A percentile compares a stretch with the other conserved stretches of the same genome.
Evolutionary conservation across 2,329 filamentous ascomycete genomes (phyloP).

Genomic region (Colletotrichum tropicicola): DNA sequence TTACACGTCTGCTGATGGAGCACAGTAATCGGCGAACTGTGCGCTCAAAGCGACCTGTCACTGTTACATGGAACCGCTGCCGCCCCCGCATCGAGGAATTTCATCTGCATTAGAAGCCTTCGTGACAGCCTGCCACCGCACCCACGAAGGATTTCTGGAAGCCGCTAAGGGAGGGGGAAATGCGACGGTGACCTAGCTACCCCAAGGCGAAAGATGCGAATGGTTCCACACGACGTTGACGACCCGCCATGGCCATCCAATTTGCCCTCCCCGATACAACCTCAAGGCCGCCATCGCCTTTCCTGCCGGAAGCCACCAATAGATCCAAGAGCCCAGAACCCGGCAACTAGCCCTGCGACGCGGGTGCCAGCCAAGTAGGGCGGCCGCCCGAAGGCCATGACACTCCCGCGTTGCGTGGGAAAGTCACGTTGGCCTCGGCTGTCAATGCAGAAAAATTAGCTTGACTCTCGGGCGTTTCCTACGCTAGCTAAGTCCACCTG

Average conservation of each 20-base stretch:
- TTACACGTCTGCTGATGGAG: background rate
- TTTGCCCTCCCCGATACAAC: background rate
- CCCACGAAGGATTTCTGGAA: background rate
- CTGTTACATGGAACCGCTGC: background rate
- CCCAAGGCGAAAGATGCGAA: background rate
- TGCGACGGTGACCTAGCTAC: background rate
- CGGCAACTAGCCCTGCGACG: too few species aligned
- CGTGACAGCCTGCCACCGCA: background rate
- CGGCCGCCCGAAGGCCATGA: too few species aligned
- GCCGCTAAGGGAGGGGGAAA: background rate
- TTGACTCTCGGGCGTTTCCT: too few species aligned
- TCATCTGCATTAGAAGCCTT: background rate
- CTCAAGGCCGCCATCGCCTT: background rate
- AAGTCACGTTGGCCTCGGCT: too few species aligned
- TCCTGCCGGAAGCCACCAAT: background rate
- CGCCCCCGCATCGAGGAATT: background rate
- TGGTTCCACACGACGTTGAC: background rate
- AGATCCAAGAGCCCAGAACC: background rate
- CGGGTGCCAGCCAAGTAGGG: too few species aligned
- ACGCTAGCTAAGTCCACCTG: too few species aligned
- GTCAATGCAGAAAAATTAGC: too few species aligned
- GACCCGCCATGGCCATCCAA: background rate
- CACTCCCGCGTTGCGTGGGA: too few species aligned
- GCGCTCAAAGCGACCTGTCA: background rate
- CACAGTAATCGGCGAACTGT: background rate